Percentiles rank a stretch among this genome's conserved stretches.
Evolutionary conservation across 495 filamentous ascomycete species (phyloP).

Genomic region (Penicillium silybi): DNA sequence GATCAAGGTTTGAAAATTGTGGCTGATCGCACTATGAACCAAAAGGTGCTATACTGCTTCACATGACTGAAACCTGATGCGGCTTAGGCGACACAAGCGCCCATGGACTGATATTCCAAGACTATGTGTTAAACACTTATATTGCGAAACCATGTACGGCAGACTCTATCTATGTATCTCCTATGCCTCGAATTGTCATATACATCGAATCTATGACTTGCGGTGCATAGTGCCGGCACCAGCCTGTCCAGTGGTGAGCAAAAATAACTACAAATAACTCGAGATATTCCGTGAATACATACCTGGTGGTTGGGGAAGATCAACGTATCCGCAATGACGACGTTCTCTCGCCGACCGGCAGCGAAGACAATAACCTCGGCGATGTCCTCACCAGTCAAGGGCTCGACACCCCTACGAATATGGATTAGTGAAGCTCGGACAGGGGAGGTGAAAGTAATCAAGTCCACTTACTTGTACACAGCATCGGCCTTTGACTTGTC

Average conservation of each 20-base stretch:
- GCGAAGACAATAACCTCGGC: constrained; percentile 92
- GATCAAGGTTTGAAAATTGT: too few relatives aligned
- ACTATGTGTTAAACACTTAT: constrained; percentile 2
- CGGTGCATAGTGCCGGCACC: constrained; percentile 26
- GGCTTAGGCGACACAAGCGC: background rate
- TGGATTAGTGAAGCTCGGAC: background rate
- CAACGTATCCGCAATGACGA: constrained; percentile 88
- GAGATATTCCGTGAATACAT: constrained; percentile 17
- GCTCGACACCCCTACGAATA: constrained; percentile 65
- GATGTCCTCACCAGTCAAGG: constrained; percentile 92
- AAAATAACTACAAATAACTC: background rate
- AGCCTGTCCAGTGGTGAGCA: constrained; percentile 12
- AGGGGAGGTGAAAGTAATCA: background rate
- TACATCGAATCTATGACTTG: constrained; percentile 12
- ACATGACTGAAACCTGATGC: background rate
- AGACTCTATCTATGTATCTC: constrained; percentile 8
- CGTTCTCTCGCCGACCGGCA: constrained; percentile 85
- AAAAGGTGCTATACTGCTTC: background rate
- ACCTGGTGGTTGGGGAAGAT: constrained; percentile 93
- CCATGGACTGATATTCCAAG: background rate
- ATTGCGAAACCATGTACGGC: constrained; percentile 9
- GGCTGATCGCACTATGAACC: too few relatives aligned
- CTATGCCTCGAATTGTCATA: background rate
- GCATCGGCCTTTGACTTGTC: constrained; percentile 94
- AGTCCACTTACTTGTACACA: constrained; percentile 74